Conservation (phyloP, 768 basidiomycete species). For the Sarcodon sp. region DNA sequence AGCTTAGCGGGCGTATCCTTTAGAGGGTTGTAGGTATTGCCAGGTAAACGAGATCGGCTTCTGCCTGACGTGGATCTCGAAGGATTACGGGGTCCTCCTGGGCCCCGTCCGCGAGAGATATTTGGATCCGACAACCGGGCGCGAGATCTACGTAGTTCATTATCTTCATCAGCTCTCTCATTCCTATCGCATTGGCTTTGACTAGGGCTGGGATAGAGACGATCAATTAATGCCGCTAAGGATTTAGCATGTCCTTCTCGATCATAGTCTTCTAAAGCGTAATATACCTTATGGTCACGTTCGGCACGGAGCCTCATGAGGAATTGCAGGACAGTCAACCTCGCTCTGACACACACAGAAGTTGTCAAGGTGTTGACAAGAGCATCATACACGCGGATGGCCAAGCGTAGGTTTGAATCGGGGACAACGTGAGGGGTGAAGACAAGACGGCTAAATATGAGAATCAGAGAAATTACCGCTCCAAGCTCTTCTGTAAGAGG, state of each 20-base stretch:
- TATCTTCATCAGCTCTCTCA: constrained; percentile 13
- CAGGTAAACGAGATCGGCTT: constrained; percentile 45
- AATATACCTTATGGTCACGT: constrained; percentile 78
- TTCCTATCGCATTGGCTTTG: not conserved
- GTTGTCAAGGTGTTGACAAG: constrained; percentile 34
- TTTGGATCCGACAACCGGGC: constrained; percentile 37
- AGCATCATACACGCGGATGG: constrained; percentile 37
- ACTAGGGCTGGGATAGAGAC: constrained; percentile 11
- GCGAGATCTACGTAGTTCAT: constrained; percentile 30
- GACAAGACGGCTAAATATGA: constrained; percentile 55
- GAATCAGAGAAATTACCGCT: constrained; percentile 50
- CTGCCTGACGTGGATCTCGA: constrained; percentile 38
- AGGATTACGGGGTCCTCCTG: constrained; percentile 33
- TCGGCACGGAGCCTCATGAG: constrained; percentile 82
- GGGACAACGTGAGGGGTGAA: constrained; percentile 51
- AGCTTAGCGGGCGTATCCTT: constrained; percentile 12
- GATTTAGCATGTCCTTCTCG: constrained; percentile 40
- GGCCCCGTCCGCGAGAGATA: constrained; percentile 35
- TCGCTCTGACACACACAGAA: constrained; percentile 41
- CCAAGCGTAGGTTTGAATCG: constrained; percentile 34
- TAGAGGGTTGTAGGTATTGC: constrained; percentile 9
- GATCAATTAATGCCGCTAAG: constrained; percentile 54
- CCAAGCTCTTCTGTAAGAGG: constrained; percentile 33
- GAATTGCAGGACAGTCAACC: constrained; percentile 73
- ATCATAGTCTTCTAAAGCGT: constrained; percentile 40